Percentiles rank a stretch among this genome's conserved stretches.
Evolutionary conservation across 805 yeast species (phyloP).

Genomic region (Suhomyces xylopsoci): DNA sequence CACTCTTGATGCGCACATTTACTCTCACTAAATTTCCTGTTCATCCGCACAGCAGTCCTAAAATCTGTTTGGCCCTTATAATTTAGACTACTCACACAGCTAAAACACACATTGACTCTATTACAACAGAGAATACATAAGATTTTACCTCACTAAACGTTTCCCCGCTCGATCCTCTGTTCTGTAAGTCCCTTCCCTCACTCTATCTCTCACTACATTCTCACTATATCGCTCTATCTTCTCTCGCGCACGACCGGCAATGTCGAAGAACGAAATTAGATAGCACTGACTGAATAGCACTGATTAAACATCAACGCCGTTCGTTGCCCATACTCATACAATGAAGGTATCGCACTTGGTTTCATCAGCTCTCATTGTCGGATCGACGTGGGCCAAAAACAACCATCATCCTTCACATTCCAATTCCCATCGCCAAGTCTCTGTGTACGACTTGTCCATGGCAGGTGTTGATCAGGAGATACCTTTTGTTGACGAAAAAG

Average conservation of each 20-base stretch:
- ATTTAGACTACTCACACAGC: neutral
- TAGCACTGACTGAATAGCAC: neutral
- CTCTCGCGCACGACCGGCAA: conserved; percentile 1
- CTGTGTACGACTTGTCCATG: conserved; percentile 10
- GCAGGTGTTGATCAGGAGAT: neutral
- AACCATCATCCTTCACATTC: neutral
- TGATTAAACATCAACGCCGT: neutral
- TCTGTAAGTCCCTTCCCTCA: neutral
- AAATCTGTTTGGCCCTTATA: neutral
- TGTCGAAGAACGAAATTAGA: conserved; percentile 3
- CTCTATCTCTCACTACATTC: neutral
- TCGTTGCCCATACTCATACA: neutral
- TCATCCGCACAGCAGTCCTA: neutral
- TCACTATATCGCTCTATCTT: neutral
- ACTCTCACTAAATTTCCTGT: neutral
- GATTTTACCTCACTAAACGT: neutral
- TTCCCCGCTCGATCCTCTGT: neutral
- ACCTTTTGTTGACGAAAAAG: conserved; percentile 11
- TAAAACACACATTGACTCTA: neutral
- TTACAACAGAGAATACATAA: too few relatives aligned
- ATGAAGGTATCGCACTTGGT: conserved; percentile 7
- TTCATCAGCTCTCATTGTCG: conserved; percentile 2
- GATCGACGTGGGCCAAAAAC: conserved; percentile 2
- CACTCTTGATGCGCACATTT: too few relatives aligned
- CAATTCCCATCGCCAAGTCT: conserved; percentile 1